phyloP scores from a whole-genome alignment of 1,284 basidiomycete species.

The Takashimella koratensis region DNA sequence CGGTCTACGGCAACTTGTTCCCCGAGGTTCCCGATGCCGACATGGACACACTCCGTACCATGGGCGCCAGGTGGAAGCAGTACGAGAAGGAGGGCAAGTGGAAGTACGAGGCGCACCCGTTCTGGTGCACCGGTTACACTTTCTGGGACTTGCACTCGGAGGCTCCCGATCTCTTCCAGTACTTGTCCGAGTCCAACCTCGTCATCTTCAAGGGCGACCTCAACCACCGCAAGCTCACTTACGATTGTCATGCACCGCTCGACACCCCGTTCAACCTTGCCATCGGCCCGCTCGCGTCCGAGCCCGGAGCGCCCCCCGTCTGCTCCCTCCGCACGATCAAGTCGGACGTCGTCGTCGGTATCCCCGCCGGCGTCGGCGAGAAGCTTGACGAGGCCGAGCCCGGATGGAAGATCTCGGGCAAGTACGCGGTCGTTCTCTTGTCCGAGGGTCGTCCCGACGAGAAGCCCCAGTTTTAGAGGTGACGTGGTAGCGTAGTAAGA shows the following conservation, averaged over 20 bases:
- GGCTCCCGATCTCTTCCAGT: constrained; percentile 89
- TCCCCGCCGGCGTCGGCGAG: constrained; percentile 64
- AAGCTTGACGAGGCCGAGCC: constrained; percentile 80
- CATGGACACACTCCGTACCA: constrained; percentile 70
- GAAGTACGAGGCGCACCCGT: constrained; percentile 89
- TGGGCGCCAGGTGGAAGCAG: constrained; percentile 92
- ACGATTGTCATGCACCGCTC: constrained; percentile 87
- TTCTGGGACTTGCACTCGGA: constrained; percentile 75
- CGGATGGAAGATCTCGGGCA: constrained; percentile 96
- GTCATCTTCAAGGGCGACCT: constrained; percentile 97
- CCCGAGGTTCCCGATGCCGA: constrained; percentile 69
- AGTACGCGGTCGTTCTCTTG: constrained; percentile 84
- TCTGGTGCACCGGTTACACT: constrained; percentile 95
- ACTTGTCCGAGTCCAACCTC: constrained; percentile 83
- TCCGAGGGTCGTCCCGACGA: constrained; percentile 72
- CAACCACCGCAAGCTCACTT: constrained; percentile 87
- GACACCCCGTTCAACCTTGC: constrained; percentile 86
- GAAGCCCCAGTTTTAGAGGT: constrained; percentile 23
- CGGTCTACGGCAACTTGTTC: constrained; percentile 85
- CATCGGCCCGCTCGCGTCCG: constrained; percentile 88
- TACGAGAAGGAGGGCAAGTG: constrained; percentile 92
- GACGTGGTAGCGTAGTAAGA: no score
- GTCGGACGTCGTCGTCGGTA: constrained; percentile 69
- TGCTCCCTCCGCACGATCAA: constrained; percentile 83
- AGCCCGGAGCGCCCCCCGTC: constrained; percentile 82